Conservation (phyloP, 169 alveolate species). For the Hepatocystis sp. region DNA sequence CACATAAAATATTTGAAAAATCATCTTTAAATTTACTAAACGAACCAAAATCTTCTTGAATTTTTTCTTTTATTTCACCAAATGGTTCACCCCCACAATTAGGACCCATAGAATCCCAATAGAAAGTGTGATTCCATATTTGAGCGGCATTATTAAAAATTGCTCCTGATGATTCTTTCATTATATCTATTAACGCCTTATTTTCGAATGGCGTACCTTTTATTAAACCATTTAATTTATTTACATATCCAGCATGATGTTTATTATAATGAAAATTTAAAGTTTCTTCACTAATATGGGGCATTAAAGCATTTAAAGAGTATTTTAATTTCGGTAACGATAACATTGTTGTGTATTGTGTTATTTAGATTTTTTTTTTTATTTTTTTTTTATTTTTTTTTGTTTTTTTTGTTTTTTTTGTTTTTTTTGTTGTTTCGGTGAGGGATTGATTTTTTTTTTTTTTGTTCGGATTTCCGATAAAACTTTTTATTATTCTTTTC, state of each 20-base stretch:
- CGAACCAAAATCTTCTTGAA: constrained; percentile 91
- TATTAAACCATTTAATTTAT: constrained; percentile 87
- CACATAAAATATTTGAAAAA: constrained; percentile 89
- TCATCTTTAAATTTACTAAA: constrained; percentile 88
- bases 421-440: too few species aligned
- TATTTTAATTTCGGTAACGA: constrained; percentile 94
- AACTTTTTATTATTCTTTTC: too few species aligned
- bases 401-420: too few species aligned
- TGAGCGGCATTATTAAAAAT: constrained; percentile 93
- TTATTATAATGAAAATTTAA: constrained; percentile 95
- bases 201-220: constrained; percentile 32
- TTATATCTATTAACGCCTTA: constrained; percentile 81
- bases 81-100: constrained; percentile 92
- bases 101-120: constrained; percentile 95
- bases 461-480: too few species aligned
- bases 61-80: constrained; percentile 86
- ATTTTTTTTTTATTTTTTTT: too few species aligned
- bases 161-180: constrained; percentile 86
- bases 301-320: constrained; percentile 93
- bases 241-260: constrained; percentile 95
- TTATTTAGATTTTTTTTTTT: too few species aligned
- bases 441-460: too few species aligned
- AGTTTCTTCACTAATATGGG: constrained; percentile 94
- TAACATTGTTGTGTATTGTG: constrained; percentile 87
- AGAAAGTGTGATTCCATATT: constrained; percentile 95